These are phyloP conservation scores for Starmera stellimalicola DNA, from an alignment of 1,139 yeast genomes.

Conservation along the genomic window DNA sequence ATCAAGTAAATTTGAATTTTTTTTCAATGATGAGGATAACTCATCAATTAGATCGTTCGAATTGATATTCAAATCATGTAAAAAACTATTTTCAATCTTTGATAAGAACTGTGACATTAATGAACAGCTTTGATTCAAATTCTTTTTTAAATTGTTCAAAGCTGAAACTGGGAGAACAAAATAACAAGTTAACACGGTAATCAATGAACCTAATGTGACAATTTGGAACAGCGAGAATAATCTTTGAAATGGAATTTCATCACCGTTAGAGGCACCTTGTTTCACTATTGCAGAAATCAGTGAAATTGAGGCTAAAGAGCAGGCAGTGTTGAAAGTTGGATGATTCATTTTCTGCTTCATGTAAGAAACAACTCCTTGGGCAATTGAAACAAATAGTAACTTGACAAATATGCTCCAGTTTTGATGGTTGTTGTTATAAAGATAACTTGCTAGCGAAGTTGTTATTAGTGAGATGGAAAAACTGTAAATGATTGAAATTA, in stretches of 20 bases:
- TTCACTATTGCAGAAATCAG: slow-evolving; percentile 66
- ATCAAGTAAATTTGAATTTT: slow-evolving; percentile 31
- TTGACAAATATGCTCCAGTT: slow-evolving; percentile 48
- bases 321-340: slow-evolving; percentile 72
- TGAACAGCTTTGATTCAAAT: slow-evolving; percentile 45
- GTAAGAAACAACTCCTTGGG: slow-evolving; percentile 59
- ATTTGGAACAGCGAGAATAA: slow-evolving; percentile 48
- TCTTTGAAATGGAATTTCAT: slow-evolving; percentile 48
- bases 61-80: slow-evolving; percentile 36
- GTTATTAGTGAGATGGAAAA: slow-evolving; percentile 46
- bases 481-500: slow-evolving; percentile 45
- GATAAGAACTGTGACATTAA: slow-evolving; percentile 44
- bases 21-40: slow-evolving; percentile 31
- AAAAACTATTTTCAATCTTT: slow-evolving; percentile 42
- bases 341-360: slow-evolving; percentile 59
- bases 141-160: slow-evolving; percentile 31
- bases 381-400: slow-evolving; percentile 41
- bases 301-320: slow-evolving; percentile 67
- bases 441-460: slow-evolving; percentile 40
- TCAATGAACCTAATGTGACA: slow-evolving; percentile 51
- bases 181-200: slow-evolving; percentile 53
- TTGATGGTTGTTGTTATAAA: slow-evolving; percentile 37
- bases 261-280: slow-evolving; percentile 63
- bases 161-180: slow-evolving; percentile 60
- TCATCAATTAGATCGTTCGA: slow-evolving; percentile 25